Evolutionary conservation across 768 basidiomycete species (phyloP).

Genomic region (Mrakia frigida): DNA sequence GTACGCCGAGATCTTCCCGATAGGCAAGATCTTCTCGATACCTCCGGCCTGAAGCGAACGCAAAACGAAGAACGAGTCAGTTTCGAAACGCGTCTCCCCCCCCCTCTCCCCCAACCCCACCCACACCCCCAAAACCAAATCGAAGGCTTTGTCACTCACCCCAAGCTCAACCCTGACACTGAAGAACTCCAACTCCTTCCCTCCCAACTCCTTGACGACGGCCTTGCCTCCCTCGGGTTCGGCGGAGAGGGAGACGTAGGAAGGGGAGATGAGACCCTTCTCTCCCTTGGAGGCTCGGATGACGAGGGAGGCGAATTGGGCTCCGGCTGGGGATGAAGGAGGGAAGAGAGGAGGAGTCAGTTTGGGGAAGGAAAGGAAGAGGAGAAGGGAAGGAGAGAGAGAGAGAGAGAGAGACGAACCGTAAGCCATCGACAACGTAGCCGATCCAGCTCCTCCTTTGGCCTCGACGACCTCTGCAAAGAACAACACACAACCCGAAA

Average conservation of each 20-base stretch:
- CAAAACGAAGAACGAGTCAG: constrained; percentile 18
- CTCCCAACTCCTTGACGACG: constrained; percentile 27
- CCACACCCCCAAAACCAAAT: background rate
- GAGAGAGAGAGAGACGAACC: constrained; percentile 35
- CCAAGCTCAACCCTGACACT: constrained; percentile 83
- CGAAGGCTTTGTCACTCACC: constrained; percentile 47
- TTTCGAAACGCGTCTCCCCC: background rate
- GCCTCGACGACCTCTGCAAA: constrained; percentile 78
- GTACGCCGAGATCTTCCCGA: constrained; percentile 65
- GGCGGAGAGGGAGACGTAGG: constrained; percentile 73
- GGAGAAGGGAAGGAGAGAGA: background rate
- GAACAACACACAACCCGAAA: no score
- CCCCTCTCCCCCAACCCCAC: no score
- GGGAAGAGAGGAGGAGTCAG: background rate
- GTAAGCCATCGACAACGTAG: constrained; percentile 72
- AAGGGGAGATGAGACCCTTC: constrained; percentile 68
- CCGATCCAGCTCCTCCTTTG: constrained; percentile 78
- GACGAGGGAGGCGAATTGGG: constrained; percentile 61
- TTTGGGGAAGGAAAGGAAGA: constrained; percentile 28
- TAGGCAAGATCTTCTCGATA: constrained; percentile 70
- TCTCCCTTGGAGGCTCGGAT: constrained; percentile 62
- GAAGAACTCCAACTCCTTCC: constrained; percentile 71
- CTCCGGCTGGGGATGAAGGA: constrained; percentile 50
- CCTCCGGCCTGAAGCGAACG: constrained; percentile 62
- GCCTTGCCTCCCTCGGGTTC: constrained; percentile 52